Conservation (phyloP, 192 early-diverging fungal species). For the Endogone sp. region DNA sequence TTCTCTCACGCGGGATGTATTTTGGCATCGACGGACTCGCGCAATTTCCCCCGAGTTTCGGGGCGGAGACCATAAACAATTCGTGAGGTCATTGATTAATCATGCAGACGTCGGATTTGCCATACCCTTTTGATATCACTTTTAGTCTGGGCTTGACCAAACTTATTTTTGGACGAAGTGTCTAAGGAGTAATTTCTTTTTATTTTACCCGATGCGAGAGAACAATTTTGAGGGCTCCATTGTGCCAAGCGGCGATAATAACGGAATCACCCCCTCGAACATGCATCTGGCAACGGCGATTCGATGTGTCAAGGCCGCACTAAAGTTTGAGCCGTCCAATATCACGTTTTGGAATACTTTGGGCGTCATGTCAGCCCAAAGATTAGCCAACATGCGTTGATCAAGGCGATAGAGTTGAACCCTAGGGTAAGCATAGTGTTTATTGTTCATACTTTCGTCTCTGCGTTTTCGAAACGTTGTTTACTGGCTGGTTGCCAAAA, state of each 20-base stretch:
- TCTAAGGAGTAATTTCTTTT: too few species aligned
- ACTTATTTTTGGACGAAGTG: too few species aligned
- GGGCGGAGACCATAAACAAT: too few species aligned
- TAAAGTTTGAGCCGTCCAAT: slow-evolving; percentile 57
- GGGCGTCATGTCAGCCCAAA: slow-evolving; percentile 55
- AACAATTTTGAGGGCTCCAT: slow-evolving; percentile 11
- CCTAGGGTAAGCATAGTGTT: slow-evolving; percentile 45
- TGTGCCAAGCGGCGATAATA: not conserved
- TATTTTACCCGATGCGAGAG: slow-evolving; percentile 26
- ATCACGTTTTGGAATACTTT: slow-evolving; percentile 66
- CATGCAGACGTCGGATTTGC: too few species aligned
- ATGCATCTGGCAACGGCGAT: slow-evolving; percentile 21
- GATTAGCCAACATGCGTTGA: slow-evolving; percentile 82
- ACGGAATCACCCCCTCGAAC: not conserved
- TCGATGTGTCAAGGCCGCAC: slow-evolving; percentile 49
- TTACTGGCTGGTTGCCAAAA: slow-evolving; percentile 2
- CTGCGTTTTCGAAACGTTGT: not conserved
- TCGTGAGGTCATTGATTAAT: too few species aligned
- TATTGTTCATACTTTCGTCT: too few species aligned
- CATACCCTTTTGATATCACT: too few species aligned
- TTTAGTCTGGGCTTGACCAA: too few species aligned
- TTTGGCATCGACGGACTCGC: too few species aligned
- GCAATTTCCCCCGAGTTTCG: too few species aligned
- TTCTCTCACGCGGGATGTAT: too few species aligned
- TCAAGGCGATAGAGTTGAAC: slow-evolving; percentile 70